A percentile compares a stretch with the other conserved stretches of the same genome.
phyloP scores from a whole-genome alignment of 1,284 basidiomycete genomes.

The Austroboletus niveus region DNA sequence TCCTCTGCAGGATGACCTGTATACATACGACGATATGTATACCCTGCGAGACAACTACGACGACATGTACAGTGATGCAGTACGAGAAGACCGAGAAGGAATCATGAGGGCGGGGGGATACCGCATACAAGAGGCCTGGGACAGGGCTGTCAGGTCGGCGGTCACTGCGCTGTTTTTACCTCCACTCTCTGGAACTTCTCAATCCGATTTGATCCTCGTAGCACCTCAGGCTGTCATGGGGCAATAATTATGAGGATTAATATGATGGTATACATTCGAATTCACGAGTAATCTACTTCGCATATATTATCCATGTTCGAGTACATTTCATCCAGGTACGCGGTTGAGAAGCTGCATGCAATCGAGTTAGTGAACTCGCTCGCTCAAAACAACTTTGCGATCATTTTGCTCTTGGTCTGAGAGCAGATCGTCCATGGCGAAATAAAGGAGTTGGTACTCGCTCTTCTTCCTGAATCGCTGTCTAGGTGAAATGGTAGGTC shows the following conservation, averaged over 20 bases:
- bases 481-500: background rate
- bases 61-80: slow-evolving; percentile 71
- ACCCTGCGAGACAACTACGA: slow-evolving; percentile 55
- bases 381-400: slow-evolving; percentile 55
- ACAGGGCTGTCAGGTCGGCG: slow-evolving; percentile 74
- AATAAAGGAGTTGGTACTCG: slow-evolving; percentile 70
- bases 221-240: slow-evolving; percentile 1
- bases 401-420: slow-evolving; percentile 46
- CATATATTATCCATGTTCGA: background rate
- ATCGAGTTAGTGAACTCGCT: slow-evolving; percentile 23
- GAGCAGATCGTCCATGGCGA: slow-evolving; percentile 60
- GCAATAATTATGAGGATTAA: background rate
- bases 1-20: slow-evolving; percentile 71
- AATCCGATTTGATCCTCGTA: slow-evolving; percentile 2
- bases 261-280: slow-evolving; percentile 3
- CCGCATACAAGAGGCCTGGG: slow-evolving; percentile 81
- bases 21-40: slow-evolving; percentile 71
- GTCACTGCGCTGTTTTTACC: slow-evolving; percentile 71
- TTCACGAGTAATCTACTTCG: background rate
- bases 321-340: no score
- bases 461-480: slow-evolving; percentile 38
- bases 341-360: background rate
- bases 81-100: slow-evolving; percentile 73
- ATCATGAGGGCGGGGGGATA: slow-evolving; percentile 87
- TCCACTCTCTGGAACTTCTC: slow-evolving; percentile 36